Base-by-base conservation (phyloP, 768 basidiomycete genomes). In the Suillus fuscotomentosus region DNA sequence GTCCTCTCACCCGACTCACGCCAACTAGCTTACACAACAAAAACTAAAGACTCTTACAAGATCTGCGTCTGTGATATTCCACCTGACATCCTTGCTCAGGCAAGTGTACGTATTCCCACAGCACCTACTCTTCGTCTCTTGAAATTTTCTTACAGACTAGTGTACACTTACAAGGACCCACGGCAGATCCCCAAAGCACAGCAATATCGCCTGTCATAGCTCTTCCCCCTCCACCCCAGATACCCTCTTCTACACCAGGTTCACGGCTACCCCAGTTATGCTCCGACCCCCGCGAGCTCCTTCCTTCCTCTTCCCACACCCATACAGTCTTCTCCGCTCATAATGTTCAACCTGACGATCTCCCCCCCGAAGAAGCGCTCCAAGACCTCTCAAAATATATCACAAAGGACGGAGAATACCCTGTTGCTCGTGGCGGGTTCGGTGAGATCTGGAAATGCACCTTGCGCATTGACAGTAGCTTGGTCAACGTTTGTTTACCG, bases 371-470 rank as follows among this genome's bases (percentile, higher is more conserved):
- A 27, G 24, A 2, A 15, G 15, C 0, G 48, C 48, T 50, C 3
- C 6, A 24, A 62, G 51, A 62, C 50, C 34, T 55, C 20, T 8
- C 61, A n/a, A 24, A 13, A 34, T 11, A 55, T 10, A 62, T 62
- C 14, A 55, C 1, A 2, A 54, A 36, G 27, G 36, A 62, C 11
- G 34, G 17, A 38, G 7, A 57, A 2, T 41, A 38, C n/a, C 61
- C 61, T n/a, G 41, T 20, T 54, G 38, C 61, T 62, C 51, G 39
- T 34, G 61, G 61, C 9, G 51, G 51, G 3, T 55, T 62, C 2
- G 53, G 51, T 8, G 61, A 63, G 10, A 59, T 63, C 6, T 63
- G 62, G 62, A 59, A 34, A 47, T 41, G 61, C 15, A 57, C n/a
- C 17, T 57, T 7, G 36, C 1, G 0, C 24, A 27, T 3, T 0